Evolutionary conservation across 306 rosid genomes (phyloP).

Genomic region (Carpinus viminea): DNA sequence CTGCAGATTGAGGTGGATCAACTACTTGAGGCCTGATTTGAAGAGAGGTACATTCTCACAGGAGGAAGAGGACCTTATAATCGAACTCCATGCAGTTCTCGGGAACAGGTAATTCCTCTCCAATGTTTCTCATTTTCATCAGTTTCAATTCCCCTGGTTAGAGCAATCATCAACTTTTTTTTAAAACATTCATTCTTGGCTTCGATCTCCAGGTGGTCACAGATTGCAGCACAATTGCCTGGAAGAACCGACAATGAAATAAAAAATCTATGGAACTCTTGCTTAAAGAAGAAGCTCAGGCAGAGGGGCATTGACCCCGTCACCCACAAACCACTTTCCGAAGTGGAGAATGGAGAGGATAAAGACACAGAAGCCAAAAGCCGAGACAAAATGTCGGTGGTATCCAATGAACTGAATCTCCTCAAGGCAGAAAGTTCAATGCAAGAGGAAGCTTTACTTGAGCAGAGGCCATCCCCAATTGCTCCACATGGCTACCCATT

Average conservation of each 20-base stretch:
- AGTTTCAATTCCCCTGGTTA: neutral
- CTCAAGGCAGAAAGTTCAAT: slow-evolving; percentile 39
- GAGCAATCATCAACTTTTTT: neutral
- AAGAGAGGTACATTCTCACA: slow-evolving; percentile 65
- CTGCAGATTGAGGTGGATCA: slow-evolving; percentile 66
- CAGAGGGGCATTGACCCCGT: slow-evolving; percentile 87
- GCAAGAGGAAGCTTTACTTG: slow-evolving; percentile 43
- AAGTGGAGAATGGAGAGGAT: slow-evolving; percentile 40
- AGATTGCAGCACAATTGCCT: slow-evolving; percentile 76
- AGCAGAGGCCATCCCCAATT: slow-evolving; percentile 38
- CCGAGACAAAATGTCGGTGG: slow-evolving; percentile 28
- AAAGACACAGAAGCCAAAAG: slow-evolving; percentile 25
- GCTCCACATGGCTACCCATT: slow-evolving; percentile 24
- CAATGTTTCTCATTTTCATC: neutral
- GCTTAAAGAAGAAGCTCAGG: slow-evolving; percentile 77
- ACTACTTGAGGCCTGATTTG: slow-evolving; percentile 64
- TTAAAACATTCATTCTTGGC: neutral
- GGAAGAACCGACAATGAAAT: slow-evolving; percentile 96
- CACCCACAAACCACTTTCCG: slow-evolving; percentile 70
- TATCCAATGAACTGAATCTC: slow-evolving; percentile 47
- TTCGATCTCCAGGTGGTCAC: slow-evolving; percentile 67
- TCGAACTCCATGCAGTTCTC: slow-evolving; percentile 52
- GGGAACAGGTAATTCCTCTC: slow-evolving; percentile 55
- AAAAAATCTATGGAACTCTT: slow-evolving; percentile 89
- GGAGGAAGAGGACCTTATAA: slow-evolving; percentile 55